Evolutionary conservation across 768 basidiomycete genomes (phyloP), one percentile per base, ranked within the genome.

Genomic region (Tulasnella sp.): DNA sequence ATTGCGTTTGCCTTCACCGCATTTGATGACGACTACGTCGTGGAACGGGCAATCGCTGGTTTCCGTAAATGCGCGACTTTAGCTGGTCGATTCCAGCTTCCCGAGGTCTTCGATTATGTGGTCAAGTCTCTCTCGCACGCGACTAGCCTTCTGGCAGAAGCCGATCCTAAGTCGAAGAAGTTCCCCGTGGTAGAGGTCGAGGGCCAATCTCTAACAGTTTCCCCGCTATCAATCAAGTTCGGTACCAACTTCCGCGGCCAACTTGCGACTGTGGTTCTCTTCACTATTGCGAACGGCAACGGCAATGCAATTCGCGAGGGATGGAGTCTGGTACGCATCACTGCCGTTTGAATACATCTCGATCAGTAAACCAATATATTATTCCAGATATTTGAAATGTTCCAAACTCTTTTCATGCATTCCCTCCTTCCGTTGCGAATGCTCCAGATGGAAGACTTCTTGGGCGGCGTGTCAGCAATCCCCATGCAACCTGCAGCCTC

Each of bases 391-490:
- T 98, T 99, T 77, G 96, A 98, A 80, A 98, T 98, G 89, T 95
- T 96, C 81, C 91, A 95, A 77, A 97, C 95, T 39, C 83, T 99
- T 29, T 99, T 98, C 81, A 80, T 98, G 62, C 92, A 98, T 78
- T 95, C 95, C 19, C 83, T 98, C 32, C 83, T 99, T 19, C 97
- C 97, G 0, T 87, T 84, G 11, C 85, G 90, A 66, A 92, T 99
- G 90, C 82, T 97, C 12, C 94, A 96, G 79, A 95, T 97, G 92
- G 96, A 97, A 78, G 97, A 98, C 78, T 98, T 99, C 82, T 85
- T 98, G 9, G 94, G 94, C n/a, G 95, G 95, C 17, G 87, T 89
- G 37, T 91, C 93, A 7, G 90, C 89, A 83, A 98, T 98, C 76
- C 96, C 97, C 32, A 84, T 98, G 59, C 88, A 90, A 74, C 87